Conservation (phyloP, 305 asterid species). For the Petunia hybrid region DNA sequence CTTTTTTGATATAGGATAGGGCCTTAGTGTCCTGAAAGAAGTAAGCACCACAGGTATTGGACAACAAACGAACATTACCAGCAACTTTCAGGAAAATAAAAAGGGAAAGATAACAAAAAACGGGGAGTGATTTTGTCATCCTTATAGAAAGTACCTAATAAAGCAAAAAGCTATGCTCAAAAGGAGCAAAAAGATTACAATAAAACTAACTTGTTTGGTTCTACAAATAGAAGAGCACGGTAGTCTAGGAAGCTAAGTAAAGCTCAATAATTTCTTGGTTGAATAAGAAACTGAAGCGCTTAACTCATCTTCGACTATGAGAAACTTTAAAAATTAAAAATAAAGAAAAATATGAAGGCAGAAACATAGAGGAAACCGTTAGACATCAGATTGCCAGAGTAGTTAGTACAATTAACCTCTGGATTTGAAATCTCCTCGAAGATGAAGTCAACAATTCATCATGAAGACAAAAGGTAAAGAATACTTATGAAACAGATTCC, state of each 20-base stretch:
- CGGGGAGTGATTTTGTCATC: background rate
- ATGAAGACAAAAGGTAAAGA: background rate
- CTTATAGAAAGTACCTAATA: background rate
- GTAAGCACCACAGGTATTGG: constrained; percentile 6
- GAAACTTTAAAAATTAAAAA: background rate
- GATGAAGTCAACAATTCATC: background rate
- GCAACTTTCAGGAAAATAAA: background rate
- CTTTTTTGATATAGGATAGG: constrained; percentile 77
- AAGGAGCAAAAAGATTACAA: background rate
- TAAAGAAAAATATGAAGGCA: background rate
- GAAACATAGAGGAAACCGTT: background rate
- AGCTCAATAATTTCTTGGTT: background rate
- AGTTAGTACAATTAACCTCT: too few relatives aligned
- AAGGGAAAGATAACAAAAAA: background rate
- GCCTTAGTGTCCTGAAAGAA: constrained; percentile 65
- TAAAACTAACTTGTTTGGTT: background rate
- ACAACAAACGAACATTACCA: background rate
- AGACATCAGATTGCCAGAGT: background rate
- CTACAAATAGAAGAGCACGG: background rate
- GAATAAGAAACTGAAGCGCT: background rate
- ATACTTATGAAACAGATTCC: background rate
- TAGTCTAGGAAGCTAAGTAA: background rate
- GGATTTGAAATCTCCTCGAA: background rate
- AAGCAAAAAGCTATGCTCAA: constrained; percentile 9
- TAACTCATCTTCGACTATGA: background rate